These are phyloP conservation scores for Malbranchea zuffiana DNA, from an alignment of 2,329 filamentous ascomycete genomes.

Conservation along the genomic window DNA sequence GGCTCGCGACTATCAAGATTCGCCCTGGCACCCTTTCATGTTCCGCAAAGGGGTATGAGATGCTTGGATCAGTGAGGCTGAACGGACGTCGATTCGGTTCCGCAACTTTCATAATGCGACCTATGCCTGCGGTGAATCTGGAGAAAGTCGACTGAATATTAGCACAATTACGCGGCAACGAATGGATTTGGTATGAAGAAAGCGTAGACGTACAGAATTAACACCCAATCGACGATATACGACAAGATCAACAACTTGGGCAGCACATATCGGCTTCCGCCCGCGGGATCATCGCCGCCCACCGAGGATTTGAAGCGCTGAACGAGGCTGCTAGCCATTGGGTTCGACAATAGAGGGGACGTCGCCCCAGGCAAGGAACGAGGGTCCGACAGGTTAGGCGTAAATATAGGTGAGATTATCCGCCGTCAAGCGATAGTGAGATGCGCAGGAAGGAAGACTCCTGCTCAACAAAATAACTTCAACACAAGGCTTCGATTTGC, in stretches of 20 bases:
- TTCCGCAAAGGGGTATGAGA: conserved; percentile 63
- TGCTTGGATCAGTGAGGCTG: conserved; percentile 60
- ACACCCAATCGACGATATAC: conserved; percentile 64
- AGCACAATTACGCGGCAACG: neutral
- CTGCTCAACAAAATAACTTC: too few relatives aligned
- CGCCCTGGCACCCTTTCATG: conserved; percentile 61
- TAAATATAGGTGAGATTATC: too few relatives aligned
- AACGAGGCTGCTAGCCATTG: too few relatives aligned
- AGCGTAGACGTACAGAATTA: conserved; percentile 43
- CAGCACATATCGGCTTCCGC: conserved; percentile 19
- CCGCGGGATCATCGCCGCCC: conserved; percentile 3
- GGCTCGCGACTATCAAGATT: conserved; percentile 53
- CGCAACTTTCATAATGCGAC: conserved; percentile 48
- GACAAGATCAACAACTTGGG: conserved; percentile 49
- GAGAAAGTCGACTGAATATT: conserved; percentile 2
- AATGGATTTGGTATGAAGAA: neutral
- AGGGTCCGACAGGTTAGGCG: too few relatives aligned
- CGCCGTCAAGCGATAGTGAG: too few relatives aligned
- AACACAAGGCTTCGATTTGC: too few relatives aligned
- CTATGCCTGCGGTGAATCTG: conserved; percentile 48
- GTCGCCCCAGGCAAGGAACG: too few relatives aligned
- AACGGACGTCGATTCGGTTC: conserved; percentile 61
- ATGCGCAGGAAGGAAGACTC: too few relatives aligned
- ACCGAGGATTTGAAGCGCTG: conserved; percentile 5
- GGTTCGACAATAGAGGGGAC: too few relatives aligned